Base-by-base conservation (phyloP, 108 stramenopile species). In the Cyclotella baltica region DNA sequence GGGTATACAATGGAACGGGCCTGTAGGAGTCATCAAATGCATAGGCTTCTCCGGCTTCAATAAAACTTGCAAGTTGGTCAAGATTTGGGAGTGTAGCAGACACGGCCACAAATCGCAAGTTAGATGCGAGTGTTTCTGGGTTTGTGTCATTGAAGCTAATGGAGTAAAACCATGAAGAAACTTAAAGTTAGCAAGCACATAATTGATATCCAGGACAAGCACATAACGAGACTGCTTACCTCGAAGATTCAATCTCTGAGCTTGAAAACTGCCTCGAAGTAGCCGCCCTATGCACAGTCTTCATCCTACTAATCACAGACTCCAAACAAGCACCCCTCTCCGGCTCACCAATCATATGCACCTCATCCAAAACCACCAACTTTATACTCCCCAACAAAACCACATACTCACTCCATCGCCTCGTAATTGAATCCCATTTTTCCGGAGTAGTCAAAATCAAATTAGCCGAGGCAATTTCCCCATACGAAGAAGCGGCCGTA, bases 21-120 rank as follows among this genome's bases (percentile, higher is more conserved):
- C 98, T 87, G 81, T 88, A 98, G 13, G 91, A 89, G 6, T 85
- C 80, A 59, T 96, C 96, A 74, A 98, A 98, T 18, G 65, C 61
- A 70, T 89, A 96, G 13, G 93, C 88, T 72, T 93, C 88, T 13
- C 85, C 83, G 0, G 97, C 96, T 61, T 87, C 90, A 16, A 98
- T 23, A 72, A 97, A 97, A 15, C 86, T 80, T 1, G 96, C 97
- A 30, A 98, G 88, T 48, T 99, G 97, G 0, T 34, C 52, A n/a
- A 97, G 79, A 77, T 99, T 99, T 9, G 98, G 97, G 4, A 99
- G 88, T 4, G 97, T 98, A 3, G 98, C 98, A 6, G 96, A 97
- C 5, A 98, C 95, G 11, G 96, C 96, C 5, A 99, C 88, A 47
- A 83, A 85, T 63, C 98, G 83, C 88, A 97, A 87, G 59, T 61